Evolutionary conservation across 768 basidiomycete species (phyloP), one percentile per base, ranked within the genome.

Genomic region (Tylopilus balloui): DNA sequence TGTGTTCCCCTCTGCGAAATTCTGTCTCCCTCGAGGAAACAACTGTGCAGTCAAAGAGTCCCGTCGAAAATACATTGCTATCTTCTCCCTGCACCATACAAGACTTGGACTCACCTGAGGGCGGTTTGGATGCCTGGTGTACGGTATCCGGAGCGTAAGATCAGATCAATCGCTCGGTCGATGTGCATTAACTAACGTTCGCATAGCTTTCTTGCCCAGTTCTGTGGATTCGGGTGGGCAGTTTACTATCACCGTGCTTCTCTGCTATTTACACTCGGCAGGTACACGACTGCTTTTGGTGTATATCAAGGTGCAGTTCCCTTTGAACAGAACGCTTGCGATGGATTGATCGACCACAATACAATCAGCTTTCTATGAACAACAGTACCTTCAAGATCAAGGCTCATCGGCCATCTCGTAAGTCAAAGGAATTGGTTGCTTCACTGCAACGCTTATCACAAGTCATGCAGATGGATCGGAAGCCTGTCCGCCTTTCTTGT

Each of bases 151-250:
- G 64, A 53, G 52, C 45, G 62, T 66, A 54, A 55, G 60, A 38
- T 48, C 14, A 0, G 14, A 38, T 20, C 10, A 12, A 4, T 38
- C 5, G 1, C 3, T 21, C 10, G 10, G 1, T 49, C 13, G 2
- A 12, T 14, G 6, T 35, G 5, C 5, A 6, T 39, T 19, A 1
- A 61, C 23, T 4, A n/a, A 14, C 14, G 4, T 45, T 31, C 6
- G 24, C 6, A n/a, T 14, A 66, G 64, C 12, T 67, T 67, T 35
- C 51, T 66, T 36, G 53, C 37, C 1, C 58, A 62, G 32, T 60
- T 67, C 20, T 60, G 60, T 40, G 56, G 60, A 47, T 67, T 28
- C 29, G 65, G 64, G 64, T 56, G 35, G 5, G 64, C 42, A 19
- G 2, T 10, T 2, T 3, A 8, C 11, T 8, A 15, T n/a, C 0